Evolutionary conservation across 805 yeast genomes (phyloP), one percentile per base, ranked within the genome.

Genomic region (Maudiozyma barnettii): DNA sequence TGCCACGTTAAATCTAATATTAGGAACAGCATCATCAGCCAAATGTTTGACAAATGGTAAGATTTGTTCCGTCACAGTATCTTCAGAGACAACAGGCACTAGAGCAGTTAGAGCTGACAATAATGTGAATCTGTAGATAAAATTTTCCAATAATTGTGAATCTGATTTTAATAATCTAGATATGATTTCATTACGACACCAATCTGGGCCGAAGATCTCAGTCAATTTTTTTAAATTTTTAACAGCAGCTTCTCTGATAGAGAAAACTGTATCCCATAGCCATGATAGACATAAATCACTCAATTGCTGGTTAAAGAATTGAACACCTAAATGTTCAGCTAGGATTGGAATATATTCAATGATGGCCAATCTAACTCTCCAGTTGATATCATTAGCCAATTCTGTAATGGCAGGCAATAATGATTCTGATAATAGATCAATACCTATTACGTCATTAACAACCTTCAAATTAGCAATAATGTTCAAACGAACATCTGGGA

Each of bases 321-420:
- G 81, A 45, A 85, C 90, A 26, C 99, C 99, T 50, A 93, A 74
- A 69, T 93, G 98, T 58, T 85, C 84, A 7, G 98, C 97, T 54
- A 93, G 73, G 53, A 91, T 75, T 29, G 99, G 99, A 55, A 90
- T 88, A 69, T 93, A 93, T 65, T 93, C 95, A 60, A 93, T 93
- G 52, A 93, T 93, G 10, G 98, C 98, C 63, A 93, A 75, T 63
- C 98, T 81, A 26, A 93, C 97, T 61, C 99, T 81, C 99, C 99
- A 93, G 62, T 90, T 91, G 59, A 84, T 84, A 69, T 93, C 99
- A 63, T 89, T 90, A 10, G 99, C 98, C 55, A 93, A 75, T 55
- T 91, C 96, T 10, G 95, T 82, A 55, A 93, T 91, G 2, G 99
- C 98, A 3, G 99, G 99, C 54, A 93, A 74, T 52, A 93, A 73